phyloP scores from a whole-genome alignment of 2,329 filamentous ascomycete genomes.

The Phaeosphaeriaceae sp. region DNA sequence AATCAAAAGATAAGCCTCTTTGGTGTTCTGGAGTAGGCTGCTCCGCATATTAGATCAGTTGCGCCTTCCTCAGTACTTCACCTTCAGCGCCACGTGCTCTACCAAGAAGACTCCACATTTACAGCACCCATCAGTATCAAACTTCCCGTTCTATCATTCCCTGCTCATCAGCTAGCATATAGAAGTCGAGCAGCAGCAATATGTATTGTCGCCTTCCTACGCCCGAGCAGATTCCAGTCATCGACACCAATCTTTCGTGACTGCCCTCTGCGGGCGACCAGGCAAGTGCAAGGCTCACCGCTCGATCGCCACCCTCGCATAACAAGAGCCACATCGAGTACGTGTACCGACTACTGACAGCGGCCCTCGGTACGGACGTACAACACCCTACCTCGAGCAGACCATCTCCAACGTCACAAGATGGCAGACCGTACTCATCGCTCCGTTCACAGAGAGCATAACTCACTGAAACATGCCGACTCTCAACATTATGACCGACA shows the following conservation, averaged over 20 bases:
- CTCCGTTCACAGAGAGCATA: neutral
- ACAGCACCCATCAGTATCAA: neutral
- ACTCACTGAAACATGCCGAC: constrained; percentile 1
- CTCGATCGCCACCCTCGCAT: neutral
- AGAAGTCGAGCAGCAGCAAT: neutral
- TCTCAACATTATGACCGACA: neutral
- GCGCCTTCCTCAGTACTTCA: neutral
- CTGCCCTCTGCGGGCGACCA: neutral
- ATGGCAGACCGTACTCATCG: neutral
- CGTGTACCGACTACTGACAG: neutral
- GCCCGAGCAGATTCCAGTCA: neutral
- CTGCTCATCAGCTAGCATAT: neutral
- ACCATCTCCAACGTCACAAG: too few species aligned
- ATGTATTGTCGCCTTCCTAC: neutral
- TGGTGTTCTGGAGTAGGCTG: neutral
- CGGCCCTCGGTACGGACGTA: neutral
- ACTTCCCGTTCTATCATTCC: neutral
- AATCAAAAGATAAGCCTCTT: neutral
- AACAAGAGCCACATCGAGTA: neutral
- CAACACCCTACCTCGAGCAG: too few species aligned
- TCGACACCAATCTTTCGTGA: neutral
- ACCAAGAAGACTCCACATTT: neutral
- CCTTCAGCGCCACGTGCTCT: neutral
- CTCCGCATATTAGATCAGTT: neutral
- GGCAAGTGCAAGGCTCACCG: neutral